Conservation (phyloP, 176 grass and related monocot species). For the Carex pumila region DNA sequence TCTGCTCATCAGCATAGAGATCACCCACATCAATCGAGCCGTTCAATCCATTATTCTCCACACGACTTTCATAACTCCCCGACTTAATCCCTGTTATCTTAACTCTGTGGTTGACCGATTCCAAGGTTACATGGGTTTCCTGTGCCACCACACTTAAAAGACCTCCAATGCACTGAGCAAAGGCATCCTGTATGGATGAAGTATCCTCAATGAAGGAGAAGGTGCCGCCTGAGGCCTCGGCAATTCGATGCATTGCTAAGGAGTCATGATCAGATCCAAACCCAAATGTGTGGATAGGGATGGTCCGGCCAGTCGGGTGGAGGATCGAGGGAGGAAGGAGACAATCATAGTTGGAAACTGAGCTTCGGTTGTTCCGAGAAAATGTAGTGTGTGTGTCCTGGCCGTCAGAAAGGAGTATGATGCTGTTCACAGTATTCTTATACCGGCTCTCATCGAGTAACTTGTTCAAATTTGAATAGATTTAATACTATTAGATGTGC, state of each 20-base stretch:
- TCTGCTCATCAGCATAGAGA: constrained; percentile 58
- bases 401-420: constrained; percentile 75
- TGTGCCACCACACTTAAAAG: constrained; percentile 54
- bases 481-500: neutral
- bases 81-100: constrained; percentile 31
- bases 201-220: constrained; percentile 72
- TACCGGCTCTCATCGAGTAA: constrained; percentile 36
- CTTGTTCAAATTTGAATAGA: constrained; percentile 2
- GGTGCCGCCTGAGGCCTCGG: constrained; percentile 42
- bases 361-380: neutral
- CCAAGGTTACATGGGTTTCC: constrained; percentile 18
- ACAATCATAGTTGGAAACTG: constrained; percentile 21
- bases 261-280: constrained; percentile 76
- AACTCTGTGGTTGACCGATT: constrained; percentile 10
- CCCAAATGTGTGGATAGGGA: constrained; percentile 63
- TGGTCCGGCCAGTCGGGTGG: neutral
- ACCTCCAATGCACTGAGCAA: constrained; percentile 77
- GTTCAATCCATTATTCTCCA: constrained; percentile 25
- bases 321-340: constrained; percentile 38
- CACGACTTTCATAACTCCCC: constrained; percentile 39
- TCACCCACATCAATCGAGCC: constrained; percentile 33
- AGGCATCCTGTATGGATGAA: constrained; percentile 52
- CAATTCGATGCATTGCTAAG: constrained; percentile 48
- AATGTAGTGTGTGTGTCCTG: constrained; percentile 32
- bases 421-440: constrained; percentile 54